Evolutionary conservation across 805 yeast species (phyloP), one percentile per base, ranked within the genome.

Genomic region (Yarrowia sp.): DNA sequence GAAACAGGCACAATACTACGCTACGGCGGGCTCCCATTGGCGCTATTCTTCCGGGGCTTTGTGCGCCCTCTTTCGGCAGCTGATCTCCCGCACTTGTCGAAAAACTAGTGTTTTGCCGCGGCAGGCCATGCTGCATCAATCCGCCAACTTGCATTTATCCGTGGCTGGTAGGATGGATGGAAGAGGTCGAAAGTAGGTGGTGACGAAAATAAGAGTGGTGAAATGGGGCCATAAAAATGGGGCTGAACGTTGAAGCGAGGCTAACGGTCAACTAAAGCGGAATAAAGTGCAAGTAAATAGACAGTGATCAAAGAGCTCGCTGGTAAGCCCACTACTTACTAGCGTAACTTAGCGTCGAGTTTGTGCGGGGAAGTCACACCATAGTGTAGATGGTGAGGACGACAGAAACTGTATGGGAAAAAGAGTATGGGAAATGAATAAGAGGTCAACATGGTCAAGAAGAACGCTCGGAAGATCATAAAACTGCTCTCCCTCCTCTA

Each of bases 321-420:
- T 38, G 10, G 40, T 38, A 9, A 11, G 40, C 40, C 40, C 40
- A 38, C 12, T 9, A 38, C 40, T 38, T 40, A 16, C 46, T 55
- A 55, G 61, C 42, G 61, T 22, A 55, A 55, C 61, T 22, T 55
- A 9, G 58, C 12, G n/a, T 15, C 45, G 15, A 55, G 19, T 56
- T 56, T 56, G 63, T 56, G 63, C 63, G 63, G 63, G 63, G 63
- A 56, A 56, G 63, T 56, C 63, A 41, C 61, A 55, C 61, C 61
- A 56, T 56, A 36, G 40, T 32, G 45, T 15, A 12, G n/a, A 12
- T 5, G 8, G 40, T 38, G 12, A 5, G 10, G 40, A 38, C 12
- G 10, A 19, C 19, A 19, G 19, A 19, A 38, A 38, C 32, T 26
- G 40, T 38, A 38, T 38, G 40, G 40, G 10, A 10, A 1, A 26